A percentile compares a stretch with the other conserved stretches of the same genome.
Conservation (phyloP, 148 eudicot species). For the Silene conica region DNA sequence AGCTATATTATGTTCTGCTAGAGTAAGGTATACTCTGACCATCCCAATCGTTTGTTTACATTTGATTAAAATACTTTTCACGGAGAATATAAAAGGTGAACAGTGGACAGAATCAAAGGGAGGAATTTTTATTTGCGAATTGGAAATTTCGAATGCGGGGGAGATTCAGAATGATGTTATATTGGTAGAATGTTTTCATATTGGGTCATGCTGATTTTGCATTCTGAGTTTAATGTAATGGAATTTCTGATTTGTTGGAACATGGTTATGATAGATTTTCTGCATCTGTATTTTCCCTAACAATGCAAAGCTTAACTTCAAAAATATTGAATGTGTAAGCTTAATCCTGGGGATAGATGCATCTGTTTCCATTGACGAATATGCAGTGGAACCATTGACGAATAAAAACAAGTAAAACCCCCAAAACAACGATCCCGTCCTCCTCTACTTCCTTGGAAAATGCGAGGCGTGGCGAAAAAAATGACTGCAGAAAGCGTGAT, state of each 20-base stretch:
- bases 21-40: too few species aligned
- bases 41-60: too few species aligned
- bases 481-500: constrained; percentile 59
- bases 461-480: constrained; percentile 39
- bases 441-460: constrained; percentile 18
- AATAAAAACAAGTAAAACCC: too few species aligned
- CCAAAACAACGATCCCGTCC: background rate
- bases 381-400: too few species aligned
- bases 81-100: too few species aligned
- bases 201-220: background rate
- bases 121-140: too few species aligned
- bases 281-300: background rate
- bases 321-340: background rate
- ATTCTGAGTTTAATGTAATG: background rate
- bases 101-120: too few species aligned
- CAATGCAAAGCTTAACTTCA: background rate
- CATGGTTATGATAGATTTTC: background rate
- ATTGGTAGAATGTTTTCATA: background rate
- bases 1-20: too few species aligned
- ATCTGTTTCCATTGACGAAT: too few species aligned
- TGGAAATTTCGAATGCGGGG: background rate
- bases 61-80: too few species aligned
- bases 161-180: background rate
- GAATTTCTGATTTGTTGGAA: background rate
- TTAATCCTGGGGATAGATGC: too few species aligned